Conservation (phyloP, 257 asterid genomes). For the Haberlea rhodopensis region DNA sequence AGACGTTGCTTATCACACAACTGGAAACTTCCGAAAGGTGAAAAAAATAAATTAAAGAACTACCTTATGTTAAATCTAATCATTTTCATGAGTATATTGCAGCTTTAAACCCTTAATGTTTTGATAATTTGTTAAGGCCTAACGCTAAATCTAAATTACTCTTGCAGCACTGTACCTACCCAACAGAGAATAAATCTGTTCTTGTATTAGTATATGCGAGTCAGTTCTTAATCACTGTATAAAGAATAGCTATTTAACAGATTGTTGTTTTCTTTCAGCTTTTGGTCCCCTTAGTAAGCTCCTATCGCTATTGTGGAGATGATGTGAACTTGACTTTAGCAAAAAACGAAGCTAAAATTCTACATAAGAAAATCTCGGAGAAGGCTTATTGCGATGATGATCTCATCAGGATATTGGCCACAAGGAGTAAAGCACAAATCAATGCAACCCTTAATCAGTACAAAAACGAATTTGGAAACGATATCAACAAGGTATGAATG, state of each 20-base stretch:
- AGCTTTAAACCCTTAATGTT: not conserved
- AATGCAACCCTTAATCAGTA: slow-evolving; percentile 84
- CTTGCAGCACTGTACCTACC: not conserved
- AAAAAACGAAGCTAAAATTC: slow-evolving; percentile 75
- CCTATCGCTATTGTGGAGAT: slow-evolving; percentile 82
- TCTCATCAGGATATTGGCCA: slow-evolving; percentile 69
- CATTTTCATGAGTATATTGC: not conserved
- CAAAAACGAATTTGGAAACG: slow-evolving; percentile 67
- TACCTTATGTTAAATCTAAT: not conserved
- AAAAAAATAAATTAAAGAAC: no score
- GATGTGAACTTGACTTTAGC: slow-evolving; percentile 85
- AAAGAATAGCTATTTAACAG: slow-evolving; percentile 4
- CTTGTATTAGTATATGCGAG: no score
- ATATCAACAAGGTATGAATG: slow-evolving; percentile 57
- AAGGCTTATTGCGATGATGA: slow-evolving; percentile 77
- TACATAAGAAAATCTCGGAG: slow-evolving; percentile 69
- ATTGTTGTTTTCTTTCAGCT: slow-evolving; percentile 43
- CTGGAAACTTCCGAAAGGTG: slow-evolving; percentile 86
- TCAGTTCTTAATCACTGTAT: no score
- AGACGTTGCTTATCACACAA: slow-evolving; percentile 81
- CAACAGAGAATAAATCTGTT: no score
- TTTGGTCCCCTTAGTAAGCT: slow-evolving; percentile 69
- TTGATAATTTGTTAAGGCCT: not conserved
- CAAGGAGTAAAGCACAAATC: slow-evolving; percentile 89
- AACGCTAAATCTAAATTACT: no score